Base-by-base conservation (phyloP, 2,329 filamentous ascomycete species). In the Fusarium beomiforme region DNA sequence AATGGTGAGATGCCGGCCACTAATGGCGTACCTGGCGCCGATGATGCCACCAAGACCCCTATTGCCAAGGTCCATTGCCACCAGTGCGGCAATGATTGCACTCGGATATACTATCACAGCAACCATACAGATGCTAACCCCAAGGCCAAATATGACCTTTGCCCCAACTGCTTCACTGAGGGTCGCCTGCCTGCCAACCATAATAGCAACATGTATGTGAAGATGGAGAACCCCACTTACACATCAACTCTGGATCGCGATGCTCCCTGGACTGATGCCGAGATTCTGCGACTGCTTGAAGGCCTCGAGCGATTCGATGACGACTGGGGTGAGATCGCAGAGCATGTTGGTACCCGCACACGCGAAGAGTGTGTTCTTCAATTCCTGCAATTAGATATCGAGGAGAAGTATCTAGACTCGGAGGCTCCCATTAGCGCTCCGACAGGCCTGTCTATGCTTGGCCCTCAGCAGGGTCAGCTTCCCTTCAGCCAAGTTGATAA, bases 321-420 rank as follows among this genome's bases (percentile, higher is more conserved):
- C 67, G 94, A 98, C 82, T 99, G 96, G 96, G 92, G 93, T 63
- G 90, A 93, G 76, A 95, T 99, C 72, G 91, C 97, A 3, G 94
- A 95, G 70, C 93, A 98, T 77, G 96, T 99, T 44, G 93, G 93
- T 51, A 97, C 94, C 5, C 91, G 95, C 66, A 97, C 94, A 3
- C 89, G 94, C 57, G 97, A 99, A 81, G 95, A 99, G 83, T 99
- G 96, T 80, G 95, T 98, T 19, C 87, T 98, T 75, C 96, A 98
- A 79, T 99, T 99, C 84, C 82, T 99, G 71, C 94, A 98, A 78
- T 86, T 99, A 37, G 95, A 98, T 74, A 99, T 99, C 69, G 96
- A 98, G 80, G 95, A 98, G 84, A 97, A 97, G 80, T 99, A 98
- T 78, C 85, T 98, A 13, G 95, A 98, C 76, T 90, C 93, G 11